A percentile compares a stretch with the other conserved stretches of the same genome.
These are phyloP conservation scores for Xylaria hypoxylon DNA, from an alignment of 2,329 filamentous ascomycete genomes.

Conservation along the genomic window DNA sequence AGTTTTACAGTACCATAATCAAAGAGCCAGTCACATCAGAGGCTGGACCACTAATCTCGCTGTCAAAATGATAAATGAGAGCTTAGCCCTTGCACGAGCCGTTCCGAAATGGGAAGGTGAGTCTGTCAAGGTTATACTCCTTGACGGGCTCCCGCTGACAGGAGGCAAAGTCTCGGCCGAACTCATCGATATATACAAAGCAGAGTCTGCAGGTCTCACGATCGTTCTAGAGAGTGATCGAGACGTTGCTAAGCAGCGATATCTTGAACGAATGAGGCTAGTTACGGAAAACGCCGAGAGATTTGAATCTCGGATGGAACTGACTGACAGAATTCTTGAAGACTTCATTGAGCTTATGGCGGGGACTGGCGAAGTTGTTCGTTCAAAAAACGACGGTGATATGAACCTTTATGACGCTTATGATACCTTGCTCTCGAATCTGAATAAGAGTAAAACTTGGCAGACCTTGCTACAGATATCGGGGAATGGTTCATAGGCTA, in stretches of 20 bases:
- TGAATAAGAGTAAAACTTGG: conserved; percentile 5
- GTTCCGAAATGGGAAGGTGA: neutral
- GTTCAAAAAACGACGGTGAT: conserved; percentile 3
- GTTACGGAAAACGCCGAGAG: neutral
- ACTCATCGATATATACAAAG: neutral
- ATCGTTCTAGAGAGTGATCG: conserved; percentile 24
- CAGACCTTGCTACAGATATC: neutral
- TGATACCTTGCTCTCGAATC: neutral
- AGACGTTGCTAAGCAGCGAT: conserved; percentile 19
- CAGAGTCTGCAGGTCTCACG: conserved; percentile 6
- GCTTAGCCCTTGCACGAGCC: neutral
- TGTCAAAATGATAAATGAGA: conserved; percentile 12
- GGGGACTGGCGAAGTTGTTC: conserved; percentile 10
- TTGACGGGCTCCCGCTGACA: conserved; percentile 29
- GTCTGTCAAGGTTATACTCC: conserved; percentile 15
- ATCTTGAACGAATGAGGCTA: neutral
- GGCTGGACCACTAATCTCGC: conserved; percentile 4
- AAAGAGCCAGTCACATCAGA: neutral
- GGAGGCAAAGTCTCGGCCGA: neutral
- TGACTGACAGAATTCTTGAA: neutral
- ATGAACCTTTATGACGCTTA: conserved; percentile 18
- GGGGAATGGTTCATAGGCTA: no score
- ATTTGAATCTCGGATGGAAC: conserved; percentile 14
- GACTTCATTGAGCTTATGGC: conserved; percentile 23
- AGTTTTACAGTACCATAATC: conserved; percentile 17